Conservation (phyloP, 345 rosid genomes). For the Gossypioides kirkii region DNA sequence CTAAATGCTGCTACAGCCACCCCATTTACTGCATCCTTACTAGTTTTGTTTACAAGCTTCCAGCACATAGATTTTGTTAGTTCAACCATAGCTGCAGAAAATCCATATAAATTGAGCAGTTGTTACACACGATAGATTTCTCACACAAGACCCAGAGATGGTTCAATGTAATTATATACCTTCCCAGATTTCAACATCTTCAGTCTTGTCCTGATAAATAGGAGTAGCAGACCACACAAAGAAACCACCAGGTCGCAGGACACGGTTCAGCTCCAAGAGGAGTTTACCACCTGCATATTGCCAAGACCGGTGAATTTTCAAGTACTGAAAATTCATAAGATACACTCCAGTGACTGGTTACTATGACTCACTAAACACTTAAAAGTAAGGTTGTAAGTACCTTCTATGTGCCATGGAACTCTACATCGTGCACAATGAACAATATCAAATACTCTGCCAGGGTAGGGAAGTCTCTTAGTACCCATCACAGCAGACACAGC, state of each 20-base stretch:
- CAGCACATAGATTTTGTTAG: slow-evolving; percentile 84
- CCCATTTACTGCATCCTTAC: slow-evolving; percentile 59
- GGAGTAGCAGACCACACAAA: slow-evolving; percentile 99
- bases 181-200: slow-evolving; percentile 86
- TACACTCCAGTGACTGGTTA: not conserved
- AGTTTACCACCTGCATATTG: slow-evolving; percentile 73
- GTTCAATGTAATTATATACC: slow-evolving; percentile 35
- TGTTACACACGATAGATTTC: slow-evolving; percentile 23
- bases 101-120: slow-evolving; percentile 15
- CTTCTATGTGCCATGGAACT: slow-evolving; percentile 99
- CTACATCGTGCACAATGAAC: slow-evolving; percentile 99
- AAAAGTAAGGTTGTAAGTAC: slow-evolving; percentile 26
- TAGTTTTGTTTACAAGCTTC: slow-evolving; percentile 65
- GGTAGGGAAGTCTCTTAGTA: slow-evolving; percentile 88
- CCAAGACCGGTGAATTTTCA: not conserved
- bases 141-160: not conserved
- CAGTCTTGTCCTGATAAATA: slow-evolving; percentile 67
- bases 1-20: slow-evolving; percentile 75
- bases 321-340: not conserved
- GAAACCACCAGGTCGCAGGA: slow-evolving; percentile 87
- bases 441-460: slow-evolving; percentile 79
- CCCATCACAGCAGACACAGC: slow-evolving; percentile 99
- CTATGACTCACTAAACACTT: not conserved
- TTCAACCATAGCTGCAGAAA: slow-evolving; percentile 71
- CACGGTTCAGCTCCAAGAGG: slow-evolving; percentile 87